Evolutionary conservation across 345 rosid genomes (phyloP), one percentile per base, ranked within the genome.

Genomic region (Moricandia moricandioides): DNA sequence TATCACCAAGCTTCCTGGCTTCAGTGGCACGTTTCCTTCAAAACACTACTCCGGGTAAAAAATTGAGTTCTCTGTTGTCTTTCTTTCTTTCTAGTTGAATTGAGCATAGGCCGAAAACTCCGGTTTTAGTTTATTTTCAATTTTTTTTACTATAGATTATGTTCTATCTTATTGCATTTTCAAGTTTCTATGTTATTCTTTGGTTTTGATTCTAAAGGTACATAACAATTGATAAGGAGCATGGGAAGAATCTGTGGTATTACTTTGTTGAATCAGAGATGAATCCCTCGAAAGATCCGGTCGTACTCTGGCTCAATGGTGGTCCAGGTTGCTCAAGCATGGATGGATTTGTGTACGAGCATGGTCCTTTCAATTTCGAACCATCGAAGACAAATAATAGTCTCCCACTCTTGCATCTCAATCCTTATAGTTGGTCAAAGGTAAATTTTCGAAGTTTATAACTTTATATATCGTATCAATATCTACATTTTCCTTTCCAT

Each of bases 261-360:
- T 93, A 93, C 73, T 84, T 93, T 5, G 86, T 88, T 72, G 88
- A 78, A 75, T 93, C 98, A 7, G 88, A 93, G 82, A 68, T 87
- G 75, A 82, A 87, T 47, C 89, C 97, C 3, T 43, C 85, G 0
- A 67, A 82, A 77, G 97, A 89, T 84, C 96, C 96, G 1, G 87
- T 91, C 35, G 97, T 91, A 47, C 87, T 91, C 17, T 93, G 98
- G 98, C 97, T 93, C 12, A 93, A 91, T 77, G 97, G 98, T 64
- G 98, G 98, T 69, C 98, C 97, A n/a, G 97, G 97, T 21, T 93
- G 98, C 79, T 93, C 98, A 30, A 93, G 98, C 86, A 91, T 93
- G 72, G 98, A 93, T 74, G 98, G 91, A 2, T 91, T 93, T 69
- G 86, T 93, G 4, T 93, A 89, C 8, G 97, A 93, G 65, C 96